Evolutionary conservation across 495 filamentous ascomycete species (phyloP).

Genomic region (Articulospora tetracladia): DNA sequence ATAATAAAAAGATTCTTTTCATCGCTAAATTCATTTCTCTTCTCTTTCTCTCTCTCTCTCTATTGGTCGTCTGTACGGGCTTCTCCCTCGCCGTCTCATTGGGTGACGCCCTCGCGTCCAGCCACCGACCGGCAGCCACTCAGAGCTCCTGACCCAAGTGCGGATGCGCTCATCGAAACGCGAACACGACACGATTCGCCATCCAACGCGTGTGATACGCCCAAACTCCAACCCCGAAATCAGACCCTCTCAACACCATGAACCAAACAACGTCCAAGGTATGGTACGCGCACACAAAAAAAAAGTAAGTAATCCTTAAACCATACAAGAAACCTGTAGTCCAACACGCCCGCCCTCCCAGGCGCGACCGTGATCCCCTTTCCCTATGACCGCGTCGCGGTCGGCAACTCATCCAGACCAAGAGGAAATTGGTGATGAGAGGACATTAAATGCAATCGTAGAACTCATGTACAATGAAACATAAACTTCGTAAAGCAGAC

Average conservation of each 20-base stretch:
- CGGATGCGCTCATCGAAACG: neutral
- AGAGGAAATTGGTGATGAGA: neutral
- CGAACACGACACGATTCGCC: neutral
- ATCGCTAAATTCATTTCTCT: too few species aligned
- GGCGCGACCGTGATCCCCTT: neutral
- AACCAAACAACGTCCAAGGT: neutral
- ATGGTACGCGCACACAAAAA: neutral
- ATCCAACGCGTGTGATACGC: neutral
- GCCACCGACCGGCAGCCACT: neutral
- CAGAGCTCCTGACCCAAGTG: too few species aligned
- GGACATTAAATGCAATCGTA: neutral
- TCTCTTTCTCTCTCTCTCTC: too few species aligned
- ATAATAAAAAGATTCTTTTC: too few species aligned
- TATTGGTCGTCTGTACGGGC: too few species aligned
- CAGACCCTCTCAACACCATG: neutral
- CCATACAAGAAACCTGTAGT: neutral
- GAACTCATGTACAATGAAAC: slow-evolving; percentile 19
- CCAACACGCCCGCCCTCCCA: neutral
- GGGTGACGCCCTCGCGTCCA: too few species aligned
- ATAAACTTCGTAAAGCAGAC: slow-evolving; percentile 14
- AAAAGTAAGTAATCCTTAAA: neutral
- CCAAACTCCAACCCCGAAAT: neutral
- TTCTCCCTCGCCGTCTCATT: too few species aligned
- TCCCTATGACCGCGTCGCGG: neutral
- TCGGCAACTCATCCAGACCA: neutral